A percentile compares a stretch with the other conserved stretches of the same genome.
Conservation (phyloP, 768 basidiomycete species). For the Sporobolomyces pararoseus region DNA sequence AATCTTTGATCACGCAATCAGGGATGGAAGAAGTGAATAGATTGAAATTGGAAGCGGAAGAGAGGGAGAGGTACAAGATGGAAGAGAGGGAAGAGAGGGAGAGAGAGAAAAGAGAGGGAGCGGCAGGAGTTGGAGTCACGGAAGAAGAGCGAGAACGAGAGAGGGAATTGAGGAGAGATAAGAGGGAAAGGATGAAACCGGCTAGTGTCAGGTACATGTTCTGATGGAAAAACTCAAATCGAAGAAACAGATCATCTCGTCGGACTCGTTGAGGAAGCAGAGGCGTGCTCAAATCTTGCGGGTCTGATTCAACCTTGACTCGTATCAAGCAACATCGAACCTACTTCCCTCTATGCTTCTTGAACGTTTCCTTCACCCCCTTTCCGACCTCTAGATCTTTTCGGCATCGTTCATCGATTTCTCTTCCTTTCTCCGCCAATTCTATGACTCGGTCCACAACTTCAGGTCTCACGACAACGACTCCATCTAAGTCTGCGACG, state of each 20-base stretch:
- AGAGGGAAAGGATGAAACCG: slow-evolving; percentile 26
- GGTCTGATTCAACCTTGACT: too few species aligned
- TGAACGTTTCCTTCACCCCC: slow-evolving; percentile 74
- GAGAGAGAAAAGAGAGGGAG: background rate
- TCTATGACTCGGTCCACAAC: slow-evolving; percentile 59
- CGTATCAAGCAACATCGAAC: too few species aligned
- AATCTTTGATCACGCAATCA: background rate
- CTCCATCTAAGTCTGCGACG: slow-evolving; percentile 82
- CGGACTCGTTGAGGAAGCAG: too few species aligned
- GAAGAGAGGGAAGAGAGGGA: slow-evolving; percentile 24
- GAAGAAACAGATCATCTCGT: too few species aligned
- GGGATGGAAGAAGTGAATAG: slow-evolving; percentile 14
- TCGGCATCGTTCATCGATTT: slow-evolving; percentile 68
- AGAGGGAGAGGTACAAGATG: slow-evolving; percentile 8
- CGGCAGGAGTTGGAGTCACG: too few species aligned
- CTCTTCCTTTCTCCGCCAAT: slow-evolving; percentile 59
- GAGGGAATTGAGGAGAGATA: slow-evolving; percentile 19
- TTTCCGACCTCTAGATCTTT: slow-evolving; percentile 70
- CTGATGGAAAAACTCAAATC: background rate
- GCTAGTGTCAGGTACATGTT: slow-evolving; percentile 33
- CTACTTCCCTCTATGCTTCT: slow-evolving; percentile 60
- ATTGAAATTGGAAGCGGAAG: slow-evolving; percentile 7
- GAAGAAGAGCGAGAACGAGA: slow-evolving; percentile 32
- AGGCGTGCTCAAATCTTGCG: too few species aligned
- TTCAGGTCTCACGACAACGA: slow-evolving; percentile 68